Conservation (phyloP, 169 alveolate species). For the Eimeria acervulina region DNA sequence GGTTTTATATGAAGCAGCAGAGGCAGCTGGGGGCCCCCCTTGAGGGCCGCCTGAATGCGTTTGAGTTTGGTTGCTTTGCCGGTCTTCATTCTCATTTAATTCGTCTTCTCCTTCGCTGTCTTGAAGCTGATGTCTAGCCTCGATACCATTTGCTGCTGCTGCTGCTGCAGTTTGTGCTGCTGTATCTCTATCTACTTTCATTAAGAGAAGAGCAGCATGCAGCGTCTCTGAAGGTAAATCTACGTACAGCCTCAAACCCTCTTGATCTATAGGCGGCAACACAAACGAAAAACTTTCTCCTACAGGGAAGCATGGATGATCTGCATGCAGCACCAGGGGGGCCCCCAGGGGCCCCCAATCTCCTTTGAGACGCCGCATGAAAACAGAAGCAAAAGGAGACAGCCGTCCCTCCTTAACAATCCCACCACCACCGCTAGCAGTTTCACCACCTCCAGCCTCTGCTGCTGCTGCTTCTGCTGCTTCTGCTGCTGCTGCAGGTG, state of each 20-base stretch:
- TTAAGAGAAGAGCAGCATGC: background rate
- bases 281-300: background rate
- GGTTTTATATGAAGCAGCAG: background rate
- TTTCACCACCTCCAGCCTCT: background rate
- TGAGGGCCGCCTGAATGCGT: too few species aligned
- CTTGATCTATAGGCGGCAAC: background rate
- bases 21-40: slow-evolving; percentile 20
- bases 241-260: slow-evolving; percentile 10
- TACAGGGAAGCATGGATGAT: slow-evolving; percentile 8
- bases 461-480: too few species aligned
- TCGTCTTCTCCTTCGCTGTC: background rate
- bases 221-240: background rate
- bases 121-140: slow-evolving; percentile 15
- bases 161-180: too few species aligned
- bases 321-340: background rate
- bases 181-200: background rate
- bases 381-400: too few species aligned
- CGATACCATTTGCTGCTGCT: background rate
- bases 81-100: too few species aligned
- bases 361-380: too few species aligned
- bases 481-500: background rate
- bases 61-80: too few species aligned
- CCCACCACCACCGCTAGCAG: too few species aligned
- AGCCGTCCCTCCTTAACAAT: too few species aligned
- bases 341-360: too few species aligned